Conservation (phyloP, 2,329 filamentous ascomycete genomes). For the Fusarium brachygibbosum region DNA sequence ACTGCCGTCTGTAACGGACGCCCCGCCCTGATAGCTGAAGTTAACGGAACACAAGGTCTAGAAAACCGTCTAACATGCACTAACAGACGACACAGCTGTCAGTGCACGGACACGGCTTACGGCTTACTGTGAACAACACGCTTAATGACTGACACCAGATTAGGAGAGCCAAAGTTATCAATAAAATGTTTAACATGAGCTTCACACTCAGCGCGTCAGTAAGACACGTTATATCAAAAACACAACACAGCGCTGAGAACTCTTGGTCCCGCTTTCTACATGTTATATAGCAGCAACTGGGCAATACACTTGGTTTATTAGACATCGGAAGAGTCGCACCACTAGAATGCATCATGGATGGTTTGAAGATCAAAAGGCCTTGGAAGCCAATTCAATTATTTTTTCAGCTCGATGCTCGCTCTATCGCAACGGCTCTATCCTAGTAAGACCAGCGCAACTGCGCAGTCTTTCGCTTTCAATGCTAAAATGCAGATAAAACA, state of each 20-base stretch:
- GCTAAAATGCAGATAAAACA: constrained; percentile 29
- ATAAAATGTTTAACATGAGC: neutral
- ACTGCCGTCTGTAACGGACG: constrained; percentile 17
- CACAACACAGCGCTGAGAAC: neutral
- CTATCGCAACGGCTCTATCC: constrained; percentile 32
- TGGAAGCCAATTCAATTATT: constrained; percentile 38
- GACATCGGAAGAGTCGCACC: neutral
- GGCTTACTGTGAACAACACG: neutral
- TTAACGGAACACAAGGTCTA: constrained; percentile 3
- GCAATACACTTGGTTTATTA: neutral
- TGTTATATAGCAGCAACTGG: neutral
- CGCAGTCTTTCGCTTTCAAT: constrained; percentile 18
- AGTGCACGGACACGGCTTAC: neutral
- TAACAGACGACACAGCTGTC: neutral
- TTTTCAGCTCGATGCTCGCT: constrained; percentile 39
- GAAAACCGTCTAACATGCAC: neutral
- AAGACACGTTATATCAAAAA: neutral
- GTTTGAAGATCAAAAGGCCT: constrained; percentile 14
- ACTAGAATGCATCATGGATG: neutral
- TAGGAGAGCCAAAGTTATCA: neutral
- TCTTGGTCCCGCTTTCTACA: neutral
- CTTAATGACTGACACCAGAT: neutral
- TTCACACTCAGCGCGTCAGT: neutral
- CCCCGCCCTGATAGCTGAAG: neutral
- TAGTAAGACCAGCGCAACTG: constrained; percentile 7